Conservation (phyloP, 2,329 filamentous ascomycete genomes). For the Lizonia empirigonia region DNA sequence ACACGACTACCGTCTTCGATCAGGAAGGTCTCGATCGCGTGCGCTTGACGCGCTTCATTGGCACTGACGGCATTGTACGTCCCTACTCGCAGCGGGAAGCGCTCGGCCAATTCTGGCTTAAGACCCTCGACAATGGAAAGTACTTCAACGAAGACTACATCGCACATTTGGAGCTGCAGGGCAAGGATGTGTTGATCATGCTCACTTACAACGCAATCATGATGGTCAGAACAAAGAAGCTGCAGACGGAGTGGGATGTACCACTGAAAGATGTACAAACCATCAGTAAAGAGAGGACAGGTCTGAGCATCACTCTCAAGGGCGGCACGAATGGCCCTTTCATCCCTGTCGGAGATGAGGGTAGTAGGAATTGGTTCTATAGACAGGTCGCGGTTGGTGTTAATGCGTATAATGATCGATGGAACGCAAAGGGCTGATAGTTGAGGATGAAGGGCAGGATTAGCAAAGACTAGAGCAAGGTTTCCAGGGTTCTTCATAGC, state of each 20-base stretch:
- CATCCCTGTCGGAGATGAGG: constrained; percentile 90
- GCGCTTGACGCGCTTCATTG: constrained; percentile 90
- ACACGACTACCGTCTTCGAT: constrained; percentile 98
- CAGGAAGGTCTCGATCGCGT: constrained; percentile 92
- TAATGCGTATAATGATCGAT: constrained; percentile 71
- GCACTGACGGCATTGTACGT: constrained; percentile 88
- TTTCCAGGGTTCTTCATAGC: constrained; percentile 6
- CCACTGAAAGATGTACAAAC: constrained; percentile 95
- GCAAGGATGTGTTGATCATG: constrained; percentile 83
- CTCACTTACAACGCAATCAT: constrained; percentile 72
- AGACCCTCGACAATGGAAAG: constrained; percentile 95
- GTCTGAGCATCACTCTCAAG: constrained; percentile 84
- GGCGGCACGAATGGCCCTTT: constrained; percentile 94
- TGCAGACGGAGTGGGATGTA: constrained; percentile 94
- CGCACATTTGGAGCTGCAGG: constrained; percentile 88
- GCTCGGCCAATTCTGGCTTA: constrained; percentile 97
- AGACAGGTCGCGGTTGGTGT: constrained; percentile 69
- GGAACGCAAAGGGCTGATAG: constrained; percentile 65
- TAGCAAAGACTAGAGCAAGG: background rate
- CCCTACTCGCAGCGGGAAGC: constrained; percentile 95
- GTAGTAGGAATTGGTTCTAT: constrained; percentile 70
- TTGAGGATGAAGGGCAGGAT: background rate
- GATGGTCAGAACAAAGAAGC: constrained; percentile 82
- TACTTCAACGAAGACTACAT: constrained; percentile 99
- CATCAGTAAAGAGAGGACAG: constrained; percentile 94